Evolutionary conservation across 208 protist species (phyloP).

Genomic region (Trypanosoma melophagium): DNA sequence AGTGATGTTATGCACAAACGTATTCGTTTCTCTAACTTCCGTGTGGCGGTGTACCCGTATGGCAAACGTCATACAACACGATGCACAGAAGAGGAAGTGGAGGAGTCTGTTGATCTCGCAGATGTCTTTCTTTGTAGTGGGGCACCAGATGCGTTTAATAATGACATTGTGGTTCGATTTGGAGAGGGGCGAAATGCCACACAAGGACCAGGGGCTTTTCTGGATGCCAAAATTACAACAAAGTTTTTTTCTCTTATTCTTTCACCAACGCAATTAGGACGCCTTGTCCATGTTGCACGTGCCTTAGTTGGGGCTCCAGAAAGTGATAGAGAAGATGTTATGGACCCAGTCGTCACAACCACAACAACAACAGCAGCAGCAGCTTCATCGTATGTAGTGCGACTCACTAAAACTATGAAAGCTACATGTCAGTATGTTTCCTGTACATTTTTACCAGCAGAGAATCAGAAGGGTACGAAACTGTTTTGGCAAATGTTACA

Average conservation of each 20-base stretch:
- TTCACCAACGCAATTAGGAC: constrained; percentile 24
- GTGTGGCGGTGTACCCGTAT: constrained; percentile 24
- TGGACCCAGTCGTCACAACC: background rate
- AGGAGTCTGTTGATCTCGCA: constrained; percentile 27
- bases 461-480: constrained; percentile 22
- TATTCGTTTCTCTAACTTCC: constrained; percentile 30
- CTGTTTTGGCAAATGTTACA: constrained; percentile 20
- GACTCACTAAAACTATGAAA: constrained; percentile 23
- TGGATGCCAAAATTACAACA: constrained; percentile 17
- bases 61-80: constrained; percentile 19
- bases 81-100: constrained; percentile 21
- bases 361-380: background rate
- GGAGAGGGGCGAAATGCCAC: background rate
- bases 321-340: background rate
- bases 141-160: constrained; percentile 17
- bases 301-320: constrained; percentile 23
- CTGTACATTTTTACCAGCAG: constrained; percentile 17
- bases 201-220: constrained; percentile 7
- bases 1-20: constrained; percentile 21
- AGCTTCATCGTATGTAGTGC: constrained; percentile 1
- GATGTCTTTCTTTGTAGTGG: constrained; percentile 33
- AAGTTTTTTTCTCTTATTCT: constrained; percentile 27
- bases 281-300: constrained; percentile 22
- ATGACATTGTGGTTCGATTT: constrained; percentile 23
- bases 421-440: constrained; percentile 28